These are phyloP conservation scores for Crithidia sp. DNA, from an alignment of 208 protist genomes.

Conservation along the genomic window DNA sequence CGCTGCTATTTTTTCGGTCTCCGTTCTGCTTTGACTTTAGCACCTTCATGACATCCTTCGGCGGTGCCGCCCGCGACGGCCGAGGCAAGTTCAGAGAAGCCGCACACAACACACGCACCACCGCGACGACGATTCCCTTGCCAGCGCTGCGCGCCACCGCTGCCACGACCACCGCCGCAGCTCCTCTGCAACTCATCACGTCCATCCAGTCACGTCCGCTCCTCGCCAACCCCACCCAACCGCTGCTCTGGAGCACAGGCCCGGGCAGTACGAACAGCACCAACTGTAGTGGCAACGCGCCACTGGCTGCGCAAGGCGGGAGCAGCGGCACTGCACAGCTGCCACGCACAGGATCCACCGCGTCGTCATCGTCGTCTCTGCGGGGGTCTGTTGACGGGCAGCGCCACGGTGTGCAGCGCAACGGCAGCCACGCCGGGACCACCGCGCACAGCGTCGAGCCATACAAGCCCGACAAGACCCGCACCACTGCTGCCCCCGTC, in stretches of 20 bases:
- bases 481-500: neutral
- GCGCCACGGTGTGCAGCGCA: neutral
- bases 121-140: slow-evolving; percentile 1
- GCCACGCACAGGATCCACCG: neutral
- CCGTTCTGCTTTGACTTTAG: neutral
- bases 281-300: neutral
- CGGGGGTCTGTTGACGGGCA: neutral
- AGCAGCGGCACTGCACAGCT: neutral
- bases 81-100: slow-evolving; percentile 14
- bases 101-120: neutral
- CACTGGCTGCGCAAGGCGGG: neutral
- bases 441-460: slow-evolving; percentile 15
- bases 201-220: slow-evolving; percentile 42
- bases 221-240: slow-evolving; percentile 32
- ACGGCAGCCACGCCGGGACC: slow-evolving; percentile 4
- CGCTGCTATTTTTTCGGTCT: neutral
- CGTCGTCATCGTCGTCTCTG: slow-evolving; percentile 9
- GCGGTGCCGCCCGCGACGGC: slow-evolving; percentile 3
- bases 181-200: slow-evolving; percentile 4
- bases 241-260: slow-evolving; percentile 27
- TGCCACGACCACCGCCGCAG: neutral
- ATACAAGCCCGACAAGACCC: slow-evolving; percentile 3
- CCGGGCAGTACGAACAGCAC: too few species aligned
- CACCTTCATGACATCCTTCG: neutral
- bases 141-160: slow-evolving; percentile 6